Percentiles rank a stretch among this genome's conserved stretches.
Evolutionary conservation across 2,329 filamentous ascomycete genomes (phyloP).

Genomic region (Monilinia fructicola): DNA sequence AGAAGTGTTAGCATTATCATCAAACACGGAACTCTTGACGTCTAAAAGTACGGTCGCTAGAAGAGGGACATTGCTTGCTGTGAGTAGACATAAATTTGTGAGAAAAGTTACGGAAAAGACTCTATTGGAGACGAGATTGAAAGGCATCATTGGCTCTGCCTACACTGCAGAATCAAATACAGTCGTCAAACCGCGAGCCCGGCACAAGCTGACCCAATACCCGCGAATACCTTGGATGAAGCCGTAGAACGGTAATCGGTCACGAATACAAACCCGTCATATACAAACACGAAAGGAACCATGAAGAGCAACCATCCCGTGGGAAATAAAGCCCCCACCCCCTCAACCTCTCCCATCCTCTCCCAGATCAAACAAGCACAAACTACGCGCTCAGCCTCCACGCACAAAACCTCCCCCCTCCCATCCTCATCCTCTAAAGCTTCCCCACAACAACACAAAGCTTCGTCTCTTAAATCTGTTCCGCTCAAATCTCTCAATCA

Average conservation of each 20-base stretch:
- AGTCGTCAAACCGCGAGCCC: background rate
- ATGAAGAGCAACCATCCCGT: background rate
- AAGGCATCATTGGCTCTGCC: background rate
- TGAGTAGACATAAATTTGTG: background rate
- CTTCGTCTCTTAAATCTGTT: conserved; percentile 24
- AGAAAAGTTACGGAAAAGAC: too few species aligned
- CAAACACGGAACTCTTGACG: too few species aligned
- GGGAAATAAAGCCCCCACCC: background rate
- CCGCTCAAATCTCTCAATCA: conserved; percentile 37
- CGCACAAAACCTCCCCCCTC: background rate
- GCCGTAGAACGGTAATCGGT: background rate
- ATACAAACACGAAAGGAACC: background rate
- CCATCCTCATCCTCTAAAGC: background rate
- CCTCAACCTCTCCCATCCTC: background rate
- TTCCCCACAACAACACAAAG: conserved; percentile 4
- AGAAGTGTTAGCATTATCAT: too few species aligned
- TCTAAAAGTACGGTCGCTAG: too few species aligned
- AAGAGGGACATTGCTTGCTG: too few species aligned
- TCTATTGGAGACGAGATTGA: background rate
- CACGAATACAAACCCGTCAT: background rate
- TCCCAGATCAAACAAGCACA: background rate
- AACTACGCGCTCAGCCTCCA: background rate
- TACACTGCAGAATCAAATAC: background rate
- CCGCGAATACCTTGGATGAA: background rate
- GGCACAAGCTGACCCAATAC: background rate